phyloP scores from a whole-genome alignment of 208 protist species.

The Trypanosoma caninum region DNA sequence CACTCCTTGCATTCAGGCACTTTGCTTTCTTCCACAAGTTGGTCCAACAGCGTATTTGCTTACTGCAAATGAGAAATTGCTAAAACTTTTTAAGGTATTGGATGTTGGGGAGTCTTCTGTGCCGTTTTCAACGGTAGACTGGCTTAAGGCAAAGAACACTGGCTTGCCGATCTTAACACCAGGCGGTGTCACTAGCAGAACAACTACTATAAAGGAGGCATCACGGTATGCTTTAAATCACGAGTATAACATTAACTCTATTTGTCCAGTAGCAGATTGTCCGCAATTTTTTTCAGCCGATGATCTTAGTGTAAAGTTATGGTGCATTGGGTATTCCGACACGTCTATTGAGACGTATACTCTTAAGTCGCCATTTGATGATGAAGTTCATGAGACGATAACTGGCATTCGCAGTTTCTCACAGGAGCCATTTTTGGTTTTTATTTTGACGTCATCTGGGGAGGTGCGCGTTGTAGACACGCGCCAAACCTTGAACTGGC shows the following conservation, averaged over 20 bases:
- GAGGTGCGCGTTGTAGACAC: conserved; percentile 77
- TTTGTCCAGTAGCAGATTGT: conserved; percentile 64
- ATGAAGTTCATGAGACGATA: conserved; percentile 56
- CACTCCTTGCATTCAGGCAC: conserved; percentile 58
- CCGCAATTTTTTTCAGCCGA: conserved; percentile 85
- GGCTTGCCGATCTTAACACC: conserved; percentile 32
- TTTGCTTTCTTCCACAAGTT: conserved; percentile 71
- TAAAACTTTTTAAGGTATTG: conserved; percentile 84
- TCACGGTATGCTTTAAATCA: conserved; percentile 73
- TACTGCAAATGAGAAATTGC: conserved; percentile 81
- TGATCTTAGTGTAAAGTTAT: conserved; percentile 79
- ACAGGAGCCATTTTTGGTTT: conserved; percentile 84
- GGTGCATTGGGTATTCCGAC: conserved; percentile 86
- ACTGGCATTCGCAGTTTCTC: conserved; percentile 57
- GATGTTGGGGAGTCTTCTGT: conserved; percentile 51
- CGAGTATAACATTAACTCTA: conserved; percentile 85
- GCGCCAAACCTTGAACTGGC: conserved; percentile 71
- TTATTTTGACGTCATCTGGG: conserved; percentile 68
- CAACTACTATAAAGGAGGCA: conserved; percentile 66
- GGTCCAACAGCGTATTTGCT: conserved; percentile 66
- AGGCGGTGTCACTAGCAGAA: conserved; percentile 26
- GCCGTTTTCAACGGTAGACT: conserved; percentile 65
- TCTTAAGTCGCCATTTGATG: conserved; percentile 57
- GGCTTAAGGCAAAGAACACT: conserved; percentile 47
- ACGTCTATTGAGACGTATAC: conserved; percentile 78